Evolutionary conservation across 352 stramenopile species (phyloP), one percentile per base, ranked within the genome.

Genomic region (Phytophthora chlamydospora): DNA sequence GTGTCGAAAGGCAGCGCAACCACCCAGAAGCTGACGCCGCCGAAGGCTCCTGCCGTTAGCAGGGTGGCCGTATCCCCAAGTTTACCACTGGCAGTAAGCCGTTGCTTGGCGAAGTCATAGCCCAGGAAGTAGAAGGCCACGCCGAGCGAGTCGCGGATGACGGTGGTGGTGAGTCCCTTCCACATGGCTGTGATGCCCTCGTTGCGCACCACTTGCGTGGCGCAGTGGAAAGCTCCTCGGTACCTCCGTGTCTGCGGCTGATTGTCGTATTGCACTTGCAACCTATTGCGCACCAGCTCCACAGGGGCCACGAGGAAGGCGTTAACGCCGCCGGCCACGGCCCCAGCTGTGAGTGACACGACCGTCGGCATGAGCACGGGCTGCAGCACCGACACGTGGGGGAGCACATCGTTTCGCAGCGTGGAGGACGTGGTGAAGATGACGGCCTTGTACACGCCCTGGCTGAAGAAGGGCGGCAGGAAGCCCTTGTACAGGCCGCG

Each of bases 391-490:
- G 54, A 29, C 40, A 69, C 48, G 27, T 65, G 45, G 6, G 79
- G 71, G 13, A 91, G 59, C 11, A 88, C 58, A 33, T 91, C 80
- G 27, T 68, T 75, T 49, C 80, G 80, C n/a, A 89, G 54, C 47
- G 58, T 73, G 27, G 80, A 74, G 4, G 83, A 91, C 2, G 76
- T 88, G 24, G 83, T 92, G 63, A 96, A 96, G 62, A 96, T 96
- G 47, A 96, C 83, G 33, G 87, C 85, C 64, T 96, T 96, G 82
- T 96, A 96, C 44, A 96, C 73, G 1, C 82, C 87, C 60, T 96
- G 87, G 45, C 83, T 91, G 63, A 91, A 91, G 66, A 96, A 93
- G 4, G 87, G 87, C n/a, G 83, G 82, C 44, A 92, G 70, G 39
- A 96, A 92, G 33, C 87, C 87, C 51, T 93, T 93, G 73, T 94